A percentile compares a stretch with the other conserved stretches of the same genome.
These are phyloP conservation scores for Plectosphaerella plurivora DNA, from an alignment of 2,329 filamentous ascomycete genomes.

Conservation along the genomic window DNA sequence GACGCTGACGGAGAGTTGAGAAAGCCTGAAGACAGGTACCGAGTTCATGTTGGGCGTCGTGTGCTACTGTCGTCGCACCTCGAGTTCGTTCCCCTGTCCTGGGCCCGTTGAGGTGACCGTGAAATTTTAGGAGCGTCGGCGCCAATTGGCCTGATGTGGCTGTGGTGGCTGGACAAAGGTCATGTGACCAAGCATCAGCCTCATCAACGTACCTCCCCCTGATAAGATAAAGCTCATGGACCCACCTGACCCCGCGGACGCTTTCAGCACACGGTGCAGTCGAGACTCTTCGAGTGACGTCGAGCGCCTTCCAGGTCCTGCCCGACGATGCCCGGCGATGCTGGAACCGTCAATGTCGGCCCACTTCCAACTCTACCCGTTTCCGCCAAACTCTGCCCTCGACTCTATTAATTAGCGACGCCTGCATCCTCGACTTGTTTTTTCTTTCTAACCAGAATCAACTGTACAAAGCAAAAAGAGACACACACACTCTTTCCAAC, in stretches of 20 bases:
- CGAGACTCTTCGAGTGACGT: conserved; percentile 16
- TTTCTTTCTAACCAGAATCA: conserved; percentile 1
- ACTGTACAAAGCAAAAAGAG: neutral
- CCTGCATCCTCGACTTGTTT: neutral
- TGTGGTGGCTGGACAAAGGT: neutral
- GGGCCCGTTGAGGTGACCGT: conserved; percentile 1
- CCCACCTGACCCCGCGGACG: neutral
- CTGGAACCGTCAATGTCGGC: conserved; percentile 8
- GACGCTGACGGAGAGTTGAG: conserved; percentile 34
- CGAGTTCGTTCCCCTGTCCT: conserved; percentile 5
- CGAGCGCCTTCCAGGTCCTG: conserved; percentile 15
- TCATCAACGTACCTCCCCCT: neutral
- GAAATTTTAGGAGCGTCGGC: conserved; percentile 13
- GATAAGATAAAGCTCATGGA: neutral
- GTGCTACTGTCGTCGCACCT: conserved; percentile 6
- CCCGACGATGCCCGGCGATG: conserved; percentile 16
- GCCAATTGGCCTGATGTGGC: neutral
- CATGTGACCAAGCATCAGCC: neutral
- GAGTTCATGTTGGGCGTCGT: conserved; percentile 30
- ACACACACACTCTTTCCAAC: conserved; percentile 4
- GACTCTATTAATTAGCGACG: conserved; percentile 6
- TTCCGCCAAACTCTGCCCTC: conserved; percentile 1
- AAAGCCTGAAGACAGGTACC: conserved; percentile 26
- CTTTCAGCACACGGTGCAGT: neutral
- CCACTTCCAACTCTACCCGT: conserved; percentile 8